A percentile compares a stretch with the other conserved stretches of the same genome.
These are phyloP conservation scores for Kalaharituber pfeilii DNA, from an alignment of 2,329 filamentous ascomycete genomes.

Conservation along the genomic window DNA sequence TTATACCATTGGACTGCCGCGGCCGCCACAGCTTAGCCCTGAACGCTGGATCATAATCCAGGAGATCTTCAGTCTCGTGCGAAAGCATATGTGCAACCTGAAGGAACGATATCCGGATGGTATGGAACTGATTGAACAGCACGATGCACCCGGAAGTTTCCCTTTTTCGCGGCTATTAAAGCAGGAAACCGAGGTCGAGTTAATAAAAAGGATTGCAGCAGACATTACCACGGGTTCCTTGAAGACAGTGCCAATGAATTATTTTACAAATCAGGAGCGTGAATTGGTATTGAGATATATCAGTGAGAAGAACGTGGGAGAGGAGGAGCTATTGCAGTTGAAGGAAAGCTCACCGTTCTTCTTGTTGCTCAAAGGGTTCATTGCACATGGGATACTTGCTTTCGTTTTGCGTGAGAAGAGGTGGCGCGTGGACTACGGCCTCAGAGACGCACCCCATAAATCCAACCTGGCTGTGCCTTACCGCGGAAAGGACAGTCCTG, in stretches of 20 bases:
- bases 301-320: neutral
- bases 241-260: neutral
- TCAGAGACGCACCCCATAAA: conserved; percentile 32
- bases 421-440: conserved; percentile 50
- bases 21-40: conserved; percentile 36
- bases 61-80: conserved; percentile 29
- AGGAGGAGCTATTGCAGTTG: neutral
- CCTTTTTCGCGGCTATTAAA: conserved; percentile 42
- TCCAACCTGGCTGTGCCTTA: conserved; percentile 50
- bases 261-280: neutral
- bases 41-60: conserved; percentile 35
- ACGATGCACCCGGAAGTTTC: conserved; percentile 29
- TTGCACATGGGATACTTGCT: conserved; percentile 42
- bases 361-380: conserved; percentile 44
- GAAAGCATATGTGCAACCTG: conserved; percentile 28
- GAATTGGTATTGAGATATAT: neutral
- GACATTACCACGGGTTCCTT: conserved; percentile 25
- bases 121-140: conserved; percentile 34
- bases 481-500: conserved; percentile 46
- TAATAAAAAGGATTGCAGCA: conserved; percentile 28
- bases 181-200: conserved; percentile 31
- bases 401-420: conserved; percentile 41
- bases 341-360: conserved; percentile 23
- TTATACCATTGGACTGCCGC: conserved; percentile 37
- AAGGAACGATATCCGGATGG: conserved; percentile 26